These are phyloP conservation scores for Euphrasia arctica DNA, from an alignment of 305 asterid species.

Conservation along the genomic window DNA sequence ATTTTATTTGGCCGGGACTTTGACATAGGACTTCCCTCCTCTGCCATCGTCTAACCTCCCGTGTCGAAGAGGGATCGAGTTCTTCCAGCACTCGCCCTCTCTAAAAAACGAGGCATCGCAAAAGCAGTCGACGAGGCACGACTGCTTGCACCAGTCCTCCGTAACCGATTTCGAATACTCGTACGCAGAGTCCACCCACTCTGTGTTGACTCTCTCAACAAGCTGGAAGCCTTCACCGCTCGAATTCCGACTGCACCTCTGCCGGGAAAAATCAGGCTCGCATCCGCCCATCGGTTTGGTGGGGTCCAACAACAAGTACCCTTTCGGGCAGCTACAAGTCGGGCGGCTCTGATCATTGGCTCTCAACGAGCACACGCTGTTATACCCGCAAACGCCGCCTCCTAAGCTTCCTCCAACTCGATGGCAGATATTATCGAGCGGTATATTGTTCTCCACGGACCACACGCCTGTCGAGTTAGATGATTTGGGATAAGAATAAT, in stretches of 20 bases:
- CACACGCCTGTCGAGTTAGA: constrained; percentile 22
- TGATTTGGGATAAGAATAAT: constrained; percentile 33
- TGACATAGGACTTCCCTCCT: constrained; percentile 35
- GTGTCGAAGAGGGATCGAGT: constrained; percentile 36
- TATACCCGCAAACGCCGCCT: constrained; percentile 47
- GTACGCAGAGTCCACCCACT: constrained; percentile 39
- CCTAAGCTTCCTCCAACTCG: constrained; percentile 10
- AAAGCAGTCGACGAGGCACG: constrained; percentile 41
- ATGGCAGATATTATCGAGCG: constrained; percentile 41
- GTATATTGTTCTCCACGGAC: constrained; percentile 9
- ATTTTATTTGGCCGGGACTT: constrained; percentile 10
- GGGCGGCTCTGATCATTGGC: constrained; percentile 29
- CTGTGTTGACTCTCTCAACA: constrained; percentile 22
- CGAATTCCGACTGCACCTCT: neutral
- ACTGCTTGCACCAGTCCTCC: constrained; percentile 38
- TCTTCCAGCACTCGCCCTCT: constrained; percentile 37
- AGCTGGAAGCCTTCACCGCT: constrained; percentile 1
- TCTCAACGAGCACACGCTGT: constrained; percentile 35
- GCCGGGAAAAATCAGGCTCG: constrained; percentile 19
- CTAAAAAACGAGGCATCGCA: constrained; percentile 35
- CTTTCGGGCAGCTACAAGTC: constrained; percentile 39
- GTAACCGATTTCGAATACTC: constrained; percentile 13
- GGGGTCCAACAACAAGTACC: constrained; percentile 34
- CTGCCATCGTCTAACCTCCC: constrained; percentile 29
- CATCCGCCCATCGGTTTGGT: constrained; percentile 35